Base-by-base conservation (phyloP, 2,329 filamentous ascomycete species). In the Anisogramma anomala region DNA sequence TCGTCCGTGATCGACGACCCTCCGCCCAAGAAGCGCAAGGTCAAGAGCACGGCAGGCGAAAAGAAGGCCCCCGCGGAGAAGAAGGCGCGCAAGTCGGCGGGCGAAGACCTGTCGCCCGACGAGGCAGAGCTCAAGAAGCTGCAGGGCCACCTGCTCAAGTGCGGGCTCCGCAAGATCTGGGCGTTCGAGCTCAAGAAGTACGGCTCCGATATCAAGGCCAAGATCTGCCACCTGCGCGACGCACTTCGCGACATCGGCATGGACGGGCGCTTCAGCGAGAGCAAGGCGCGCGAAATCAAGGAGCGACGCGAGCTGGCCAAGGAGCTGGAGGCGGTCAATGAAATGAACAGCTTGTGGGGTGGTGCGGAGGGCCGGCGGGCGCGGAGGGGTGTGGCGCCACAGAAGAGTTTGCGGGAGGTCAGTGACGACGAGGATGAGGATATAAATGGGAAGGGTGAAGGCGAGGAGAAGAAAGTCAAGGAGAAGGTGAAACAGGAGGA, bases 161-260 rank as follows among this genome's bases (percentile, higher is more conserved):
- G 89, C 54, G 89, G 89, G 22, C 77, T 95, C 41, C 82, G 86
- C 39, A 96, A 95, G 58, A 74, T 95, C 47, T 98, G 91, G 89
- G 75, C 74, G 36, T 78, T 82, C 48, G 86, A 95, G 60, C 71
- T 98, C 20, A 84, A 84, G 58, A 68, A 77, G 41, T 87, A 75
- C 53, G 72, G 71, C 1, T 74, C 79, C 41, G 83, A 88, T 18
- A 57, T 72, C 3, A 82, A 78, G 46, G 84, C 77, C 36, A 95
- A 94, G 67, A 84, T 95, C 47, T 71, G 70, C 39, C 85, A 95
- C 56, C 69, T 98, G 6, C 84, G 77, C 56, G 65, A 65, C 9
- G 82, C 93, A 79, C 71, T 98, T 19, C 70, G 71, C 25, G 86
- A 94, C 22, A 69, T 78, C 4, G 91, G 89, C 25, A 95, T 96